Evolutionary conservation across 257 asterid genomes (phyloP).

Genomic region (Nicotiana tabacum): DNA sequence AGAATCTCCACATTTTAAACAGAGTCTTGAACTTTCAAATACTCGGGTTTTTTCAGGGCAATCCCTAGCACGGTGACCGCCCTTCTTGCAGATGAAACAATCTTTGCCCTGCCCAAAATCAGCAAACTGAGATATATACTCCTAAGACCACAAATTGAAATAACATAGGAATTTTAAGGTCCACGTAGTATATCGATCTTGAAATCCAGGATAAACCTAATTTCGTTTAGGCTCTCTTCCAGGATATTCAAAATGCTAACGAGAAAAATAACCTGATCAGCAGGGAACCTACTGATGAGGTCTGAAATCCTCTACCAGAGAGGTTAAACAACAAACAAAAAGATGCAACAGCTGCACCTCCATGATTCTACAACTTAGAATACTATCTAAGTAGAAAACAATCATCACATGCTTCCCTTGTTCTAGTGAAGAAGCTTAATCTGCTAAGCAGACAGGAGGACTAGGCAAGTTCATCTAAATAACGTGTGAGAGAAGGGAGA

Average conservation of each 20-base stretch:
- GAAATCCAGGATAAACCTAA: neutral
- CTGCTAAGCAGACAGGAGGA: neutral
- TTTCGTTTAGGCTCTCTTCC: neutral
- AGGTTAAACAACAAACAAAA: neutral
- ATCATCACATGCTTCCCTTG: neutral
- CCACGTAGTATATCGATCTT: neutral
- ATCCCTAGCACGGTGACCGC: conserved; percentile 91
- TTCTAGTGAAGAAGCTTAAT: neutral
- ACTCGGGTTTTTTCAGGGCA: conserved; percentile 56
- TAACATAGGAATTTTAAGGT: neutral
- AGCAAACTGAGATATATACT: conserved; percentile 4
- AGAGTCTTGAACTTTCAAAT: conserved; percentile 41
- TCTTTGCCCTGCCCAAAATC: conserved; percentile 54
- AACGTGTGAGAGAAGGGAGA: neutral
- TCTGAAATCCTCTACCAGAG: neutral
- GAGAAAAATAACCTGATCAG: neutral
- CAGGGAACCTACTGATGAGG: neutral
- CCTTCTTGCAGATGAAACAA: conserved; percentile 81
- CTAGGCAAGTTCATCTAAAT: neutral
- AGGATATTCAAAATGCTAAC: neutral
- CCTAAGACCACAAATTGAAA: neutral
- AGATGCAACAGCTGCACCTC: neutral
- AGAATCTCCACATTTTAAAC: conserved; percentile 79
- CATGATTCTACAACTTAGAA: neutral
- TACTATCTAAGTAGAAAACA: neutral